Base-by-base conservation (phyloP, 192 early-diverging fungal species). In the Irineochytrium annulatum region DNA sequence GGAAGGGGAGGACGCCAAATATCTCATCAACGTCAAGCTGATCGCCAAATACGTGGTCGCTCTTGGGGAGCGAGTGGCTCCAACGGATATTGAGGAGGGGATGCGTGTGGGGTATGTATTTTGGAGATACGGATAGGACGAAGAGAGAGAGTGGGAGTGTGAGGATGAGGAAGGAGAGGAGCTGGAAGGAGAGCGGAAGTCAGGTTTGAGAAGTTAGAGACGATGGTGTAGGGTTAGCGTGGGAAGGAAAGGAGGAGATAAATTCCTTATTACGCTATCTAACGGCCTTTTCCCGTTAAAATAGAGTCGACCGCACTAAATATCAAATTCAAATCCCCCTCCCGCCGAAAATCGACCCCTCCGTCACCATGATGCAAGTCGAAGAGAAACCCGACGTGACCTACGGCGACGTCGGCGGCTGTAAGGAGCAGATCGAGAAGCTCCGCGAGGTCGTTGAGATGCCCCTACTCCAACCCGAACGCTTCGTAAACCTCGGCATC, bases 311-410 rank as follows among this genome's bases (percentile, higher is more conserved):
- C 73, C 91, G 97, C 41, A 89, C 81, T 63, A 99, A 99, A 72
- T 98, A 97, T 76, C 97, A 99, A 75, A 99, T 99, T 61, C 94
- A 98, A 71, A 89, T 99, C 54, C 97, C 97, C 46, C 79, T 99
- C 31, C 97, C 97, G 43, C 97, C 97, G 65, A 94, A 91, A 79
- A 99, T 99, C 55, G 97, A 99, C 69, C 91, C 97, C 26, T 89
- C 93, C 0, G 80, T 82, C 41, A 98, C 97, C 11, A 99, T 98
- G 97, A 99, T 99, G 97, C 94, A 97, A 72, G 93, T 99, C 29
- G 97, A 99, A 70, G 97, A 99, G 72, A 99, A 99, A 73, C 97
- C 97, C 1, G 97, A 99, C 79, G 94, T 99, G n/a, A 99, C 97
- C 8, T 99, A 99, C 61, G 83, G 84, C 46, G 95, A 99, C 77